These are phyloP conservation scores for Fusarium tjaetaba DNA, from an alignment of 2,329 filamentous ascomycete species.

Conservation along the genomic window DNA sequence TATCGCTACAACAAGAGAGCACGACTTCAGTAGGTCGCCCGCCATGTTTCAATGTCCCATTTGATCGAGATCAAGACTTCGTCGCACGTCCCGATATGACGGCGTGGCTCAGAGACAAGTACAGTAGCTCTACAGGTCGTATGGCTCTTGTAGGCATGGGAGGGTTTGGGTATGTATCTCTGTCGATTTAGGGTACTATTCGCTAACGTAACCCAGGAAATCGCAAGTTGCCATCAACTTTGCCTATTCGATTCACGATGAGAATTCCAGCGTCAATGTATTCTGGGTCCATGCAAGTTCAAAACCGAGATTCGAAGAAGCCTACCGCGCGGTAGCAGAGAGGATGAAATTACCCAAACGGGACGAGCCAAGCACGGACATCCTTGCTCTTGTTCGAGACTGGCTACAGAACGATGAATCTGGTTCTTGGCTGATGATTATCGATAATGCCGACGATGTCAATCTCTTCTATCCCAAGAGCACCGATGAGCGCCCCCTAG, in stretches of 20 bases:
- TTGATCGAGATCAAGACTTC: slow-evolving; percentile 46
- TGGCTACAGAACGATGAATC: slow-evolving; percentile 41
- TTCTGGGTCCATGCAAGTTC: slow-evolving; percentile 53
- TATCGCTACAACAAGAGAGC: not conserved
- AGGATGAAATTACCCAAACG: slow-evolving; percentile 44
- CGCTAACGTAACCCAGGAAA: slow-evolving; percentile 24
- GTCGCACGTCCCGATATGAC: slow-evolving; percentile 44
- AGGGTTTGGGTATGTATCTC: slow-evolving; percentile 40
- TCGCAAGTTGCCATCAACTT: slow-evolving; percentile 50
- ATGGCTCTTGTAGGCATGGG: slow-evolving; percentile 50
- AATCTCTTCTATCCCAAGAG: slow-evolving; percentile 1
- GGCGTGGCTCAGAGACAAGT: slow-evolving; percentile 34
- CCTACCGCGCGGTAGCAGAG: slow-evolving; percentile 49
- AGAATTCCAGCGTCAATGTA: slow-evolving; percentile 44
- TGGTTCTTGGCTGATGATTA: slow-evolving; percentile 35
- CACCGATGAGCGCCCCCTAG: not conserved
- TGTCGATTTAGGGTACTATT: accelerated
- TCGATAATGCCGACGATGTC: slow-evolving; percentile 36
- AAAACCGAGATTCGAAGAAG: slow-evolving; percentile 47
- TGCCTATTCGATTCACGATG: slow-evolving; percentile 42
- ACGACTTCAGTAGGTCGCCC: accelerated
- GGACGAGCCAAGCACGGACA: slow-evolving; percentile 44
- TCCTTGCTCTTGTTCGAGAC: slow-evolving; percentile 46
- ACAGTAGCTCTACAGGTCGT: slow-evolving; percentile 21
- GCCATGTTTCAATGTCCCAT: slow-evolving; percentile 35